A percentile compares a stretch with the other conserved stretches of the same genome.
Evolutionary conservation across 1,284 basidiomycete species (phyloP).

Genomic region (Irpex lacteus): DNA sequence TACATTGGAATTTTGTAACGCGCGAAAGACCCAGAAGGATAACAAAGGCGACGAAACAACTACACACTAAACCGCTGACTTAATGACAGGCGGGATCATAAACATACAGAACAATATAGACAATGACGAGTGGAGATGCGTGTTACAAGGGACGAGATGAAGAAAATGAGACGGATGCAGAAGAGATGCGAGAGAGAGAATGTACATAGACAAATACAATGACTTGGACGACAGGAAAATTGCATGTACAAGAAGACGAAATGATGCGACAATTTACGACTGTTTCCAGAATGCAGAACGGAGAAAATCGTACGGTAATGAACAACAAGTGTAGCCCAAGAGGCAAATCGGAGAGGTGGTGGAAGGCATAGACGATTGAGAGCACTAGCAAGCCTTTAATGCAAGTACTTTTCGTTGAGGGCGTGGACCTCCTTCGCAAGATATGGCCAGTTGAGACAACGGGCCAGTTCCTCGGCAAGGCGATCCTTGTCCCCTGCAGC

Average conservation of each 20-base stretch:
- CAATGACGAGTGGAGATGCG: not conserved
- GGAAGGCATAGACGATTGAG: not conserved
- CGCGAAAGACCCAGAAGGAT: not conserved
- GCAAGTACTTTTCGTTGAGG: conserved; percentile 79
- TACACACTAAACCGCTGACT: not conserved
- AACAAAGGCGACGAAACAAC: not conserved
- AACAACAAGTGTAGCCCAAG: not conserved
- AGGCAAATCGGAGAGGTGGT: not conserved
- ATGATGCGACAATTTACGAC: not conserved
- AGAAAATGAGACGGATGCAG: not conserved
- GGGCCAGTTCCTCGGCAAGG: conserved; percentile 53
- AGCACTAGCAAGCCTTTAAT: conserved; percentile 25
- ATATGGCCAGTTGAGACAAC: conserved; percentile 75
- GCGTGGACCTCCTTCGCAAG: conserved; percentile 76
- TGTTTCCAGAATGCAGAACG: not conserved
- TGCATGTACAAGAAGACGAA: not conserved
- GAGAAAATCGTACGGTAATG: not conserved
- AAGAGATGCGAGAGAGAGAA: not conserved
- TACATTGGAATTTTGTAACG: not conserved
- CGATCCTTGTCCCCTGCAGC: conserved; percentile 47
- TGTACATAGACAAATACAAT: conserved; percentile 1
- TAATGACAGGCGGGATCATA: not conserved
- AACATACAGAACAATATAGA: not conserved
- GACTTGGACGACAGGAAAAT: not conserved
- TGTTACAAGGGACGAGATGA: not conserved